Evolutionary conservation across 345 rosid species (phyloP), one percentile per base, ranked within the genome.

Genomic region (Triadica sebifera): DNA sequence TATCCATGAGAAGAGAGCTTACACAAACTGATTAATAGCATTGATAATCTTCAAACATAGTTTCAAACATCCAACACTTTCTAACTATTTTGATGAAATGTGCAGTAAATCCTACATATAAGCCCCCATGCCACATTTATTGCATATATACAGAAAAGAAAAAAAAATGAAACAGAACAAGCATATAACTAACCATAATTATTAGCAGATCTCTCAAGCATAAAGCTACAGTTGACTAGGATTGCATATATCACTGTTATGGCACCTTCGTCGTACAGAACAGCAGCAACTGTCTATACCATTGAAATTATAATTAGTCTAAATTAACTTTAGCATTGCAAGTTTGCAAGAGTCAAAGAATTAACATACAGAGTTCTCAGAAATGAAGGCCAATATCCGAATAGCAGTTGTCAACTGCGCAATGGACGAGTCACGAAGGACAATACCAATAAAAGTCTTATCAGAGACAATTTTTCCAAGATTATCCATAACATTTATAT

Each of bases 151-250:
- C 57, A 45, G 24, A 65, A 65, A 19, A 65, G 45, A 19, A 56
- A 70, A 6, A n/a, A n/a, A 57, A 22, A 1, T 72, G 19, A 58
- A 70, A 61, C 47, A 37, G 8, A 62, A 59, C 51, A 60, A 71
- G 49, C 20, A 46, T 12, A 57, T 38, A 71, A 78, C 86, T 76
- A 79, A 95, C 99, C 99, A 68, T 87, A 93, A 80, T 81, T 95
- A 81, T 90, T 95, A 8, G 98, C 89, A 66, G 93, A 89, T 82
- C 97, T 89, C 90, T 90, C 99, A 76, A 91, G 91, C 98, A 95
- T 93, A 82, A 86, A 90, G 85, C 96, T 85, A 76, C 99, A 93
- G 81, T 93, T 91, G 79, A 95, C 86, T 76, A 95, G 77, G 83
- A 95, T 84, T 62, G 93, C 87, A 77, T 88, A 87, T 78, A 93